Evolutionary conservation across 2,329 filamentous ascomycete genomes (phyloP).

Genomic region (Tolypocladium amazonense): DNA sequence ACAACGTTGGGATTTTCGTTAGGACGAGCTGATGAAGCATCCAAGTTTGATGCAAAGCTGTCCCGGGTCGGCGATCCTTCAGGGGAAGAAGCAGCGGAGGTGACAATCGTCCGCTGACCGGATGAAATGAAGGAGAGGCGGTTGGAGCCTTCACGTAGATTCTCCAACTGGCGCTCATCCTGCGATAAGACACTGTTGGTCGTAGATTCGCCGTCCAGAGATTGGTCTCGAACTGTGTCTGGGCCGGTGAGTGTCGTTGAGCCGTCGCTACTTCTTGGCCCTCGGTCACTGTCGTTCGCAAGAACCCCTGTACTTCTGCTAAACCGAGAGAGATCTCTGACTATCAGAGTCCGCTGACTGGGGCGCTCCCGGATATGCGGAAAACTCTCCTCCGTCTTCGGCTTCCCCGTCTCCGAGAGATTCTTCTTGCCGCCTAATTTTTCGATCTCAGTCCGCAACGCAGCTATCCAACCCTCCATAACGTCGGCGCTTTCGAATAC

Average conservation of each 20-base stretch:
- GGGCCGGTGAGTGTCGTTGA: slow-evolving; percentile 7
- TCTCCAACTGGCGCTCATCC: slow-evolving; percentile 48
- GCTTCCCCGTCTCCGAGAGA: slow-evolving; percentile 47
- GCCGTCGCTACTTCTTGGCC: slow-evolving; percentile 4
- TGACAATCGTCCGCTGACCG: slow-evolving; percentile 48
- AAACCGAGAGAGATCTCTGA: slow-evolving; percentile 36
- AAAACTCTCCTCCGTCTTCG: slow-evolving; percentile 29
- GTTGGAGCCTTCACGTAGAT: slow-evolving; percentile 42
- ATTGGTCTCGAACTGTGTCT: slow-evolving; percentile 25
- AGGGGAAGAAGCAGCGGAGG: slow-evolving; percentile 48
- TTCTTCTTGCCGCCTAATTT: slow-evolving; percentile 55
- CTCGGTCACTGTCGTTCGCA: not conserved
- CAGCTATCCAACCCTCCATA: slow-evolving; percentile 66
- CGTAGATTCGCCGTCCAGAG: slow-evolving; percentile 43
- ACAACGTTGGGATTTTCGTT: slow-evolving; percentile 18
- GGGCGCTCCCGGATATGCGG: slow-evolving; percentile 24
- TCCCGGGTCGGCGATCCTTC: slow-evolving; percentile 44
- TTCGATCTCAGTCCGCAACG: slow-evolving; percentile 60
- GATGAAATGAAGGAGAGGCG: slow-evolving; percentile 51
- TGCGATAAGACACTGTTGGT: slow-evolving; percentile 47
- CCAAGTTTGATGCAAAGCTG: slow-evolving; percentile 27
- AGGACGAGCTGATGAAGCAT: slow-evolving; percentile 9
- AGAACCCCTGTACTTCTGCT: slow-evolving; percentile 2
- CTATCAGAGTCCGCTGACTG: slow-evolving; percentile 36
- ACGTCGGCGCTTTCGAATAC: slow-evolving; percentile 63